phyloP scores from a whole-genome alignment of 352 stramenopile genomes.

The Globisporangium uncinulatum region DNA sequence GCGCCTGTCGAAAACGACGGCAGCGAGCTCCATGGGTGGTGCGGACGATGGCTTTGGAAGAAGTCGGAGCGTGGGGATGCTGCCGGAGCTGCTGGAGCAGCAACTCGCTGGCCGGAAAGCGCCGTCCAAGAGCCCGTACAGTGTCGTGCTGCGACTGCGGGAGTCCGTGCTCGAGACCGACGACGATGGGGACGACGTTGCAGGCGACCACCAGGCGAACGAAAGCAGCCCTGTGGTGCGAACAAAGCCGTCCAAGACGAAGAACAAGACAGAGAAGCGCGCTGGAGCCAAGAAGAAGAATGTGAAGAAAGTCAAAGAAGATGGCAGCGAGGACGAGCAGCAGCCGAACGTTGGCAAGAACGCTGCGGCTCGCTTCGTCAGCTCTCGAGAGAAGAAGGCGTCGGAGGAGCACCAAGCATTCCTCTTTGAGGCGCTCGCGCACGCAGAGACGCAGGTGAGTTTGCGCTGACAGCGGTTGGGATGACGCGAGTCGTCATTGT shows the following conservation, averaged over 20 bases:
- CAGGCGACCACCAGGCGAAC: not conserved
- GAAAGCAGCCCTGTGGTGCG: not conserved
- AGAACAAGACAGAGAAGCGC: slow-evolving; percentile 20
- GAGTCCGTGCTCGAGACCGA: slow-evolving; percentile 4
- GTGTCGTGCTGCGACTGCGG: slow-evolving; percentile 37
- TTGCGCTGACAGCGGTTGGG: not conserved
- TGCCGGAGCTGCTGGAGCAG: slow-evolving; percentile 39
- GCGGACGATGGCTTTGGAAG: slow-evolving; percentile 24
- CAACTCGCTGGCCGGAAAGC: slow-evolving; percentile 20
- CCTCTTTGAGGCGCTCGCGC: slow-evolving; percentile 48
- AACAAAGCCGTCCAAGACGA: slow-evolving; percentile 4
- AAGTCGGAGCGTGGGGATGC: slow-evolving; percentile 31
- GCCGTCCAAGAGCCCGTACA: slow-evolving; percentile 46
- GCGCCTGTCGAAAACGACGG: not conserved
- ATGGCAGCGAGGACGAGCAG: not conserved
- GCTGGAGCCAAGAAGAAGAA: slow-evolving; percentile 11
- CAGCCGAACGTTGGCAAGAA: slow-evolving; percentile 4
- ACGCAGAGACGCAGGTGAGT: slow-evolving; percentile 50
- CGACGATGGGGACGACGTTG: not conserved
- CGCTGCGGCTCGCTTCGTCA: slow-evolving; percentile 29
- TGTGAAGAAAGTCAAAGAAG: not conserved
- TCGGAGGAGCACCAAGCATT: slow-evolving; percentile 55
- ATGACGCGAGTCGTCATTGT: not conserved
- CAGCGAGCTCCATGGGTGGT: not conserved
- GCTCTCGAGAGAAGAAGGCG: slow-evolving; percentile 39